Conservation (phyloP, 345 rosid genomes). For the Combretum micranthum region DNA sequence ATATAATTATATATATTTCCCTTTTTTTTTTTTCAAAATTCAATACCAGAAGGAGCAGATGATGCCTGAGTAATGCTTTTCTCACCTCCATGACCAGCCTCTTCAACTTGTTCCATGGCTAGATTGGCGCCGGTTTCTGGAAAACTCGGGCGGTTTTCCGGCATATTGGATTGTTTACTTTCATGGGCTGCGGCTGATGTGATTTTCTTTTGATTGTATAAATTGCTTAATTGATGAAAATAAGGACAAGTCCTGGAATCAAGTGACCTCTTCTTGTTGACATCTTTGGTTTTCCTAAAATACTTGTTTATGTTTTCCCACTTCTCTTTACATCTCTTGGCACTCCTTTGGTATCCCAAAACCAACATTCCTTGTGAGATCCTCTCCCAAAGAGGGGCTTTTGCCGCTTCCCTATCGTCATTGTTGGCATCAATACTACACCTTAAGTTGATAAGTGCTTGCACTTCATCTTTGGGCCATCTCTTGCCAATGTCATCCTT, state of each 20-base stretch:
- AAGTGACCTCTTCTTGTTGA: slow-evolving; percentile 65
- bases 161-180: slow-evolving; percentile 3
- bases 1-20: too few species aligned
- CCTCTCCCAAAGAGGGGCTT: slow-evolving; percentile 76
- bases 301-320: slow-evolving; percentile 99
- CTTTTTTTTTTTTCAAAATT: slow-evolving; percentile 16
- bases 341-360: slow-evolving; percentile 74
- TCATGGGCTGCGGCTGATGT: slow-evolving; percentile 14
- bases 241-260: slow-evolving; percentile 93
- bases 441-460: slow-evolving; percentile 67
- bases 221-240: slow-evolving; percentile 64
- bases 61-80: slow-evolving; percentile 27
- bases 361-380: slow-evolving; percentile 81
- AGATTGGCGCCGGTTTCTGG: slow-evolving; percentile 1
- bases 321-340: slow-evolving; percentile 97
- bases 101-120: slow-evolving; percentile 9
- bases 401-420: slow-evolving; percentile 26
- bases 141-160: slow-evolving; percentile 15
- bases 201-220: slow-evolving; percentile 55
- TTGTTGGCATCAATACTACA: slow-evolving; percentile 34
- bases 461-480: slow-evolving; percentile 93
- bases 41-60: slow-evolving; percentile 28
- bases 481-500: slow-evolving; percentile 64
- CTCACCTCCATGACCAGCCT: slow-evolving; percentile 22
- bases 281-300: slow-evolving; percentile 82